Evolutionary conservation across 2,329 filamentous ascomycete genomes (phyloP).

Genomic region (Penicillium sp.): DNA sequence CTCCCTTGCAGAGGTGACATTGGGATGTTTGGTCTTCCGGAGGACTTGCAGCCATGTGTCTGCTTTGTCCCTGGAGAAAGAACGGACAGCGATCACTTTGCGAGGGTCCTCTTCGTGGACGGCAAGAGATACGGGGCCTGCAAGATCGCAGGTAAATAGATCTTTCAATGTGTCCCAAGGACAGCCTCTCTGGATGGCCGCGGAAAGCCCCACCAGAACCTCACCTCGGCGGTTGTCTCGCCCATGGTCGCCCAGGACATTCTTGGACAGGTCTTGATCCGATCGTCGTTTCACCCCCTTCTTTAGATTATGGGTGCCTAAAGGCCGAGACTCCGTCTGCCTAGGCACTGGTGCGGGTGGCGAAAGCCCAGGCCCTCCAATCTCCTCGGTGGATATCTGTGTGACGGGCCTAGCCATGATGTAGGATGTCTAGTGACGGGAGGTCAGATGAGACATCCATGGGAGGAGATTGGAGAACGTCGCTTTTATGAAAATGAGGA

Average conservation of each 20-base stretch:
- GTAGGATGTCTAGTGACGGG: conserved; percentile 10
- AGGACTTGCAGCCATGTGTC: conserved; percentile 11
- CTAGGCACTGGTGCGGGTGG: conserved; percentile 8
- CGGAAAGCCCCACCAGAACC: conserved; percentile 4
- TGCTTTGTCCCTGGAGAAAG: conserved; percentile 9
- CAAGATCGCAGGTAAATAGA: conserved; percentile 14
- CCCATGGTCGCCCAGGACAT: conserved; percentile 6
- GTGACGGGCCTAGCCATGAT: conserved; percentile 8
- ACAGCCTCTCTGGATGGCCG: conserved; percentile 9
- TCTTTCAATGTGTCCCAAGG: conserved; percentile 17
- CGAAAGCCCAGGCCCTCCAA: conserved; percentile 5
- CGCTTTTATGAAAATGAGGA: conserved; percentile 7
- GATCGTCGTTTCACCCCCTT: conserved; percentile 7
- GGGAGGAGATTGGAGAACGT: conserved; percentile 9
- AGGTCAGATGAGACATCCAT: conserved; percentile 9
- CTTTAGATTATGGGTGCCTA: conserved; percentile 8
- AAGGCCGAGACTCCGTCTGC: conserved; percentile 9
- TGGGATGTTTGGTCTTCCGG: conserved; percentile 8
- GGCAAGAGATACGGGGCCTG: conserved; percentile 12
- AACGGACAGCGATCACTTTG: conserved; percentile 11
- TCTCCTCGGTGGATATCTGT: conserved; percentile 7
- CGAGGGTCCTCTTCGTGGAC: conserved; percentile 8
- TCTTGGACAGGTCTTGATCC: conserved; percentile 6
- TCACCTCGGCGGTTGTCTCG: conserved; percentile 8
- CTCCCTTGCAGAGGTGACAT: conserved; percentile 11